Conservation (phyloP, 192 early-diverging fungal genomes). For the Coemansia erecta region DNA sequence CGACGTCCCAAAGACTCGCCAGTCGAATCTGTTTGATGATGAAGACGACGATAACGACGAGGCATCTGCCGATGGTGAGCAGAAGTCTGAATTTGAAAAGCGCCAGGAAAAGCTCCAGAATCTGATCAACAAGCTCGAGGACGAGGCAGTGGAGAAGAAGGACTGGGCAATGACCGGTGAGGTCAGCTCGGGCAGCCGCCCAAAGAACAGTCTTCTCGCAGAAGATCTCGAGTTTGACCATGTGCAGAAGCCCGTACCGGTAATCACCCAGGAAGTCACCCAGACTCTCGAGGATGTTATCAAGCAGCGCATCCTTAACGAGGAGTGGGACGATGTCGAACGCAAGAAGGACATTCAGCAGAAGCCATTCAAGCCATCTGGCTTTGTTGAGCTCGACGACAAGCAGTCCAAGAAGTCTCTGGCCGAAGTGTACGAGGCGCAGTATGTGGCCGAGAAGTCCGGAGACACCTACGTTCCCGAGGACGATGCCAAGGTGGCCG, state of each 20-base stretch:
- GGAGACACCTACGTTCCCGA: slow-evolving; percentile 39
- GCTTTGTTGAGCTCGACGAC: slow-evolving; percentile 78
- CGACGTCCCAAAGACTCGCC: slow-evolving; percentile 20
- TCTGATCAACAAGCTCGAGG: slow-evolving; percentile 81
- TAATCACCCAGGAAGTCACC: slow-evolving; percentile 90
- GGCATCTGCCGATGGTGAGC: neutral
- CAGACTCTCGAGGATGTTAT: slow-evolving; percentile 89
- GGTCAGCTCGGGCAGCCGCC: slow-evolving; percentile 72
- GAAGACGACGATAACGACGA: slow-evolving; percentile 12
- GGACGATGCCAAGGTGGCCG: slow-evolving; percentile 75
- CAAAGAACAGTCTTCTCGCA: slow-evolving; percentile 89
- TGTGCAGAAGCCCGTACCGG: slow-evolving; percentile 88
- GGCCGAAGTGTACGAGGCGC: slow-evolving; percentile 88
- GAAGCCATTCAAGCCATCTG: slow-evolving; percentile 69
- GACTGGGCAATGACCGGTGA: slow-evolving; percentile 93
- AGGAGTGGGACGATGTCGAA: slow-evolving; percentile 90
- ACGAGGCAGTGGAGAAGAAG: slow-evolving; percentile 76
- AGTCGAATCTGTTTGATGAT: slow-evolving; percentile 29
- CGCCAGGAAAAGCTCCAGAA: slow-evolving; percentile 66
- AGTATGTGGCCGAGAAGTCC: slow-evolving; percentile 70
- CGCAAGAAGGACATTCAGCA: slow-evolving; percentile 78
- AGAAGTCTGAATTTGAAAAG: slow-evolving; percentile 76
- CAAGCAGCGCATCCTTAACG: slow-evolving; percentile 85
- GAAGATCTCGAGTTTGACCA: slow-evolving; percentile 92
- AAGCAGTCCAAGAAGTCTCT: slow-evolving; percentile 85